Base-by-base conservation (phyloP, 257 asterid genomes). In the Forsythia viridissima region DNA sequence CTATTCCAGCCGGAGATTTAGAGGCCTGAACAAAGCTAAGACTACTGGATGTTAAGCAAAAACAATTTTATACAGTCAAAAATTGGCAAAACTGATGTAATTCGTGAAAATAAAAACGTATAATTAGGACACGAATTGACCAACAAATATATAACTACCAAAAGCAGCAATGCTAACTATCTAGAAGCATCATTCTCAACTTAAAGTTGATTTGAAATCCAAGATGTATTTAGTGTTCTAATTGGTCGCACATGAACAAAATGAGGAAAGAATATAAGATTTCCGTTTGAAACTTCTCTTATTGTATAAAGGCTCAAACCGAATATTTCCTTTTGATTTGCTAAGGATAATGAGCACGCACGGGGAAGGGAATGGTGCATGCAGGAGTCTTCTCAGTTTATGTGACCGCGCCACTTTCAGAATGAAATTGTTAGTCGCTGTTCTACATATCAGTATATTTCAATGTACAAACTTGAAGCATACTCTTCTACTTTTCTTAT, bases 11-110 rank as follows among this genome's bases (percentile, higher is more conserved):
- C 66, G 84, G 79, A 40, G 86, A 71, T 79, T 76, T 81, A 59
- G 77, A 84, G 76, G 69, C 93, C 97, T 92, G 97, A 79, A 83
- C 73, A 81, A 86, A 86, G 83, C 89, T 83, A 80, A 80, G 80
- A 85, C 97, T 93, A 84, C 74, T 80, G 79, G 85, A 82, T 75
- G 80, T 79, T 86, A 82, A 89, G 87, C 16, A 63, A 71, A 8
- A 67, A 24, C 8, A 30, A 11, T 30, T 20, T 71, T 68, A 74
- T 20, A 9, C 12, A 57, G 66, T 6, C 66, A 48, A 18, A 57
- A 57, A 6, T 57, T 7, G 16, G 16, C 63, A 37, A 41, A 75
- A 72, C 13, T 1, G 36, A 72, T 1, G 37, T 55, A 71, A 16
- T 36, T 8, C 37, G 24, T 70, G 70, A 30, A 43, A 69, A 40